Evolutionary conservation across 2,329 filamentous ascomycete genomes (phyloP).

Genomic region (Drechslerella coelobrocha): DNA sequence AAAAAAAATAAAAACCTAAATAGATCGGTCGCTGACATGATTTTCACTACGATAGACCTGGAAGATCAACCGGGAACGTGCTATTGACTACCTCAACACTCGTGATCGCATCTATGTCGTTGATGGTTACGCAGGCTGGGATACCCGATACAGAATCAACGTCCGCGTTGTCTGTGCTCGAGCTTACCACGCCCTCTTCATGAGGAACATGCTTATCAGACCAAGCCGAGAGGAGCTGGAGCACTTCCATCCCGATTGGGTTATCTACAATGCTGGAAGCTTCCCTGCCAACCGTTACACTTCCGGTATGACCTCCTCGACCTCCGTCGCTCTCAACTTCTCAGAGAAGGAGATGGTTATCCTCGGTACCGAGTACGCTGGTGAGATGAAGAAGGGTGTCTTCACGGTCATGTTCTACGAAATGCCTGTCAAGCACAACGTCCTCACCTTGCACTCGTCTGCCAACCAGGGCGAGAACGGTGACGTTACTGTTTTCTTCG

Average conservation of each 20-base stretch:
- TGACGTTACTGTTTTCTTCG: constrained; percentile 99
- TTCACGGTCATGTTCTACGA: constrained; percentile 99
- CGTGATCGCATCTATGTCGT: constrained; percentile 98
- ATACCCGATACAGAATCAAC: constrained; percentile 95
- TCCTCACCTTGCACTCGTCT: constrained; percentile 96
- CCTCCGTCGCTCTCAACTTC: constrained; percentile 98
- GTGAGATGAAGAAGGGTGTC: constrained; percentile 97
- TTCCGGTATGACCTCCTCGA: constrained; percentile 97
- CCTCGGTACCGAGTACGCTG: constrained; percentile 96
- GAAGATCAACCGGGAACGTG: constrained; percentile 99
- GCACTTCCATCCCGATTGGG: constrained; percentile 98
- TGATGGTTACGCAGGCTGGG: constrained; percentile 97
- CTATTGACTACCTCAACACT: constrained; percentile 98
- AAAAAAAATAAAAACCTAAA: constrained; percentile 15
- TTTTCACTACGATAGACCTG: constrained; percentile 86
- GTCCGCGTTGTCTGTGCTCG: constrained; percentile 98
- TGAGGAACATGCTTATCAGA: constrained; percentile 99
- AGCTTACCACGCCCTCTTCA: constrained; percentile 99
- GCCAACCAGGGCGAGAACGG: constrained; percentile 95
- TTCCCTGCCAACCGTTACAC: constrained; percentile 98
- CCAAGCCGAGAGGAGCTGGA: constrained; percentile 89
- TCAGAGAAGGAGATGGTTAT: constrained; percentile 99
- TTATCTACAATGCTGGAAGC: constrained; percentile 98
- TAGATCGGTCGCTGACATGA: constrained; percentile 55
- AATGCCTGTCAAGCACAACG: constrained; percentile 99